Conservation (phyloP, 1,284 basidiomycete species). For the Vanrija sp. region DNA sequence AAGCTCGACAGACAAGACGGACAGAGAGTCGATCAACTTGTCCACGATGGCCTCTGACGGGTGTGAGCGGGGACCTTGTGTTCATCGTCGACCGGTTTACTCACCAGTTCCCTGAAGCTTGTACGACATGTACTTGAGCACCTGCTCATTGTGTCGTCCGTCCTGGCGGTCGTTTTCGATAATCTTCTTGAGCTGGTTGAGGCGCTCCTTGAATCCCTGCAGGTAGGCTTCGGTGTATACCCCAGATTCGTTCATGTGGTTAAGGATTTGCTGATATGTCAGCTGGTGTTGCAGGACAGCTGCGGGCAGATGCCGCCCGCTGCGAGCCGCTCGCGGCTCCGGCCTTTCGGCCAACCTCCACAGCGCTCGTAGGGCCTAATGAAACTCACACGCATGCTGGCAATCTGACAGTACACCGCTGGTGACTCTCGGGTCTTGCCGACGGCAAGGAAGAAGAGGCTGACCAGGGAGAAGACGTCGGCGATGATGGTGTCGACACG, state of each 20-base stretch:
- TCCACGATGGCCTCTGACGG: slow-evolving; percentile 67
- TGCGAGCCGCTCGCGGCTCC: not conserved
- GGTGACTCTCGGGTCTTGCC: slow-evolving; percentile 89
- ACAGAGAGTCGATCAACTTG: slow-evolving; percentile 73
- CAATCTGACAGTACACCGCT: slow-evolving; percentile 88
- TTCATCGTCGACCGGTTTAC: slow-evolving; percentile 40
- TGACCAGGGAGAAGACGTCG: slow-evolving; percentile 86
- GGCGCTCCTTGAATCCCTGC: slow-evolving; percentile 72
- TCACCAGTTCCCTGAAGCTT: slow-evolving; percentile 88
- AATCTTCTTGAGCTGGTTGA: slow-evolving; percentile 74
- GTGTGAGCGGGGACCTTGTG: not conserved
- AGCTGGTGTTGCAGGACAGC: slow-evolving; percentile 1
- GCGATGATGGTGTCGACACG: slow-evolving; percentile 86
- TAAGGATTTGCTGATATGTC: slow-evolving; percentile 73
- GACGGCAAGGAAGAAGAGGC: slow-evolving; percentile 88
- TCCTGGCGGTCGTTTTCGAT: slow-evolving; percentile 75
- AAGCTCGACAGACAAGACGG: slow-evolving; percentile 79
- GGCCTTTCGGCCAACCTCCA: slow-evolving; percentile 3
- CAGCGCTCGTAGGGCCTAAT: not conserved
- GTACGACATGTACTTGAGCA: slow-evolving; percentile 84
- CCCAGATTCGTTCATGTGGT: slow-evolving; percentile 88
- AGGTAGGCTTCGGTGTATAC: slow-evolving; percentile 88
- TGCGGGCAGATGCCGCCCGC: not conserved
- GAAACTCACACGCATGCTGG: slow-evolving; percentile 79
- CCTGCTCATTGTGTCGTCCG: slow-evolving; percentile 76